Evolutionary conservation across 306 rosid species (phyloP).

Genomic region (Alnus rubra): DNA sequence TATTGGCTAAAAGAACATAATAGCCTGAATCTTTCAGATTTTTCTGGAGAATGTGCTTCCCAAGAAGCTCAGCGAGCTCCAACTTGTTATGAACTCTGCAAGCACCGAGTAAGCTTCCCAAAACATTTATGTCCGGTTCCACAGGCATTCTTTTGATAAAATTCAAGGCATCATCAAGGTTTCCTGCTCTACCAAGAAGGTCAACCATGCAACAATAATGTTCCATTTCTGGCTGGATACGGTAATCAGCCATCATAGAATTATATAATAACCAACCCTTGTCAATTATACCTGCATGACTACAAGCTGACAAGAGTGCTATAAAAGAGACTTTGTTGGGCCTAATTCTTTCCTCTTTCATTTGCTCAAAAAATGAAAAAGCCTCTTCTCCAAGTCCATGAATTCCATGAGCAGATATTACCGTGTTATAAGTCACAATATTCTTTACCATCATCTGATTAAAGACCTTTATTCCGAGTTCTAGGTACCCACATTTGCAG

Average conservation of each 20-base stretch:
- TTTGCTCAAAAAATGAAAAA: slow-evolving; percentile 35
- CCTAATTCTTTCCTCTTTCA: slow-evolving; percentile 42
- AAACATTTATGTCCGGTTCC: slow-evolving; percentile 42
- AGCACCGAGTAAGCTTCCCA: slow-evolving; percentile 48
- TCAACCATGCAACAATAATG: slow-evolving; percentile 52
- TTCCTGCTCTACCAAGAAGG: slow-evolving; percentile 47
- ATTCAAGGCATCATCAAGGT: slow-evolving; percentile 40
- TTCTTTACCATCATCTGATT: slow-evolving; percentile 42
- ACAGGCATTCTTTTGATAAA: slow-evolving; percentile 38
- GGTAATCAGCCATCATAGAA: slow-evolving; percentile 41
- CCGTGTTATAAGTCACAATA: slow-evolving; percentile 43
- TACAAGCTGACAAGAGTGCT: slow-evolving; percentile 45
- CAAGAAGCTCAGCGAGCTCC: slow-evolving; percentile 40
- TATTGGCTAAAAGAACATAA: slow-evolving; percentile 40
- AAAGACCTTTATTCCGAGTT: slow-evolving; percentile 40
- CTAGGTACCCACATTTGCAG: slow-evolving; percentile 47
- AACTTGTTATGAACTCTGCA: slow-evolving; percentile 45
- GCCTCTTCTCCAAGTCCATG: slow-evolving; percentile 47
- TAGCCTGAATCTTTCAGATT: slow-evolving; percentile 35
- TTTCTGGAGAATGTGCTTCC: slow-evolving; percentile 23
- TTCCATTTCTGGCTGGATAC: slow-evolving; percentile 42
- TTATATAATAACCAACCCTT: slow-evolving; percentile 39
- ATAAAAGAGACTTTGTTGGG: slow-evolving; percentile 47
- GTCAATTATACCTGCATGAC: slow-evolving; percentile 45
- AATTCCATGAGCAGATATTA: slow-evolving; percentile 47